Evolutionary conservation across 2,329 filamentous ascomycete genomes (phyloP).

Genomic region (Fusarium sp.): DNA sequence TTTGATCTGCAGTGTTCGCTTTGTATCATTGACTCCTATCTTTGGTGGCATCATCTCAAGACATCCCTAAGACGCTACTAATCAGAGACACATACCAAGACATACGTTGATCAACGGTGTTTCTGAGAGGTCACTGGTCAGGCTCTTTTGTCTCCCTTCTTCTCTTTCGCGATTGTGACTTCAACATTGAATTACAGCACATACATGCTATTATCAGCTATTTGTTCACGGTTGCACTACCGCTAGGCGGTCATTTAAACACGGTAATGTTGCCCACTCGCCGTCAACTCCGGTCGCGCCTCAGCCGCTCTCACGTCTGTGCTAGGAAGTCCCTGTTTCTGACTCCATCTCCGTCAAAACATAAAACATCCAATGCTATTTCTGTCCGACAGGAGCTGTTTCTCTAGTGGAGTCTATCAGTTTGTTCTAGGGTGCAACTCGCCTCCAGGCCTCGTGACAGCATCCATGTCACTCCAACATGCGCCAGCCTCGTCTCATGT

Average conservation of each 20-base stretch:
- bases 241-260: slow-evolving; percentile 11
- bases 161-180: slow-evolving; percentile 1
- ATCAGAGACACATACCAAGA: slow-evolving; percentile 25
- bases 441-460: slow-evolving; percentile 25
- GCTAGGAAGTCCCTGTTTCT: slow-evolving; percentile 29
- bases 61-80: slow-evolving; percentile 7
- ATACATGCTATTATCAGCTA: background rate
- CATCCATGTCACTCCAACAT: slow-evolving; percentile 39
- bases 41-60: background rate
- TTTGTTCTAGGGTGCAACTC: slow-evolving; percentile 24
- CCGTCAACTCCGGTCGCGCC: slow-evolving; percentile 37
- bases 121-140: background rate
- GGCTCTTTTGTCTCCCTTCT: slow-evolving; percentile 15
- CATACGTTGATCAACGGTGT: slow-evolving; percentile 23
- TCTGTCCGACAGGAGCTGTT: slow-evolving; percentile 34
- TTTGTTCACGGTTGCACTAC: slow-evolving; percentile 6
- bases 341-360: slow-evolving; percentile 37
- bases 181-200: slow-evolving; percentile 7
- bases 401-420: slow-evolving; percentile 36
- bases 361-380: slow-evolving; percentile 35
- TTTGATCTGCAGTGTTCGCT: slow-evolving; percentile 12
- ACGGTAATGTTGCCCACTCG: slow-evolving; percentile 20
- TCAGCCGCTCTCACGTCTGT: slow-evolving; percentile 46
- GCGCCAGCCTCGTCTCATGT: slow-evolving; percentile 35
- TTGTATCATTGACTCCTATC: background rate